These are phyloP conservation scores for Sutorius australiensis DNA, from an alignment of 768 basidiomycete genomes.

Conservation along the genomic window DNA sequence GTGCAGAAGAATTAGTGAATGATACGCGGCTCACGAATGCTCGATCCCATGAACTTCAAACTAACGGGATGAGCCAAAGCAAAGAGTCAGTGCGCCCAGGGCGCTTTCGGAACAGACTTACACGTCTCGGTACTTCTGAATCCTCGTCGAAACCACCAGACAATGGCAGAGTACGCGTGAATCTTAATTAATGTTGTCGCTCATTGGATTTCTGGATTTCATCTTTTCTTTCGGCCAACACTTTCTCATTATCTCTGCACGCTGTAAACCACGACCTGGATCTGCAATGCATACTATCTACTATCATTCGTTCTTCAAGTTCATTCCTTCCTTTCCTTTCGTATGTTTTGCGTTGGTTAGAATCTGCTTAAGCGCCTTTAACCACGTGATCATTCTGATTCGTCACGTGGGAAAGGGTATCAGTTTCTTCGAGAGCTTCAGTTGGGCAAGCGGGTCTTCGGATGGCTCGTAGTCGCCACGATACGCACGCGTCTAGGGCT, in stretches of 20 bases:
- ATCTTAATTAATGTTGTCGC: conserved; percentile 28
- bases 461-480: conserved; percentile 2
- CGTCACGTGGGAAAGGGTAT: conserved; percentile 23
- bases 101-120: conserved; percentile 29
- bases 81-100: conserved; percentile 22
- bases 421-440: conserved; percentile 1
- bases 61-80: conserved; percentile 18
- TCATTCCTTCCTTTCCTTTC: conserved; percentile 7
- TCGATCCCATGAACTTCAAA: conserved; percentile 27
- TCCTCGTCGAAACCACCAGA: conserved; percentile 30
- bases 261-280: conserved; percentile 22
- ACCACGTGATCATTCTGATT: conserved; percentile 20
- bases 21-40: conserved; percentile 22
- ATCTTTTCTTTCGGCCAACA: neutral
- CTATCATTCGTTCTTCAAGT: conserved; percentile 10
- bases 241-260: conserved; percentile 21
- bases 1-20: conserved; percentile 26
- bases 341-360: conserved; percentile 5
- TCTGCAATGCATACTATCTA: conserved; percentile 23
- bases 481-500: conserved; percentile 1
- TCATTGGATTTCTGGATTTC: conserved; percentile 16
- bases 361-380: neutral
- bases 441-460: conserved; percentile 3
- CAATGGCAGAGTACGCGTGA: conserved; percentile 34
- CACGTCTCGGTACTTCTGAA: conserved; percentile 27